phyloP scores from a whole-genome alignment of 2,329 filamentous ascomycete genomes.

The Fusarium cicatricum region DNA sequence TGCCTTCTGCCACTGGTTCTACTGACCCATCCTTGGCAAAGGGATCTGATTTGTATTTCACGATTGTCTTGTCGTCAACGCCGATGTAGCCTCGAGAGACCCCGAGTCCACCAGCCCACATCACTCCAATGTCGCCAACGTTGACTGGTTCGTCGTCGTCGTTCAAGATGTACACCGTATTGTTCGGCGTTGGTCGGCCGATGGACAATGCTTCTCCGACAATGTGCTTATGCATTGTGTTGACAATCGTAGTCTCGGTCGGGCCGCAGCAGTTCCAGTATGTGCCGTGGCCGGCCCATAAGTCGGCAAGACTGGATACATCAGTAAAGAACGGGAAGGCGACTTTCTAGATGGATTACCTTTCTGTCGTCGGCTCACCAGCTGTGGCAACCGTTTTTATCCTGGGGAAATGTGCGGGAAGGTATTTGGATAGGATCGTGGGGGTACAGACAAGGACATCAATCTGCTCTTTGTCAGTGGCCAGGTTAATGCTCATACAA shows the following conservation, averaged over 20 bases:
- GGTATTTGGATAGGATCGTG: constrained; percentile 61
- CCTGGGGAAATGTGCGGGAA: constrained; percentile 56
- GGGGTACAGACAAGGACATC: constrained; percentile 65
- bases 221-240: constrained; percentile 62
- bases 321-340: constrained; percentile 11
- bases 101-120: constrained; percentile 66
- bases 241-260: constrained; percentile 67
- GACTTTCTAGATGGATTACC: constrained; percentile 42
- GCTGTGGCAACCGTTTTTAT: constrained; percentile 62
- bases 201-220: constrained; percentile 59
- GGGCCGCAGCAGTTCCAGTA: constrained; percentile 68
- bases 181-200: constrained; percentile 65
- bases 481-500: background rate
- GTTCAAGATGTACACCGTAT: constrained; percentile 60
- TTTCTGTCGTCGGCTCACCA: constrained; percentile 60
- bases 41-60: constrained; percentile 58
- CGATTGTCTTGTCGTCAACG: constrained; percentile 58
- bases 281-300: constrained; percentile 59
- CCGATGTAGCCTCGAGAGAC: constrained; percentile 65
- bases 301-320: constrained; percentile 57
- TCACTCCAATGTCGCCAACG: constrained; percentile 58
- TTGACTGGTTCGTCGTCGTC: constrained; percentile 53
- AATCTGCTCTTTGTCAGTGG: constrained; percentile 45
- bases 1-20: background rate
- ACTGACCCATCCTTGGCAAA: constrained; percentile 60